Evolutionary conservation across 805 yeast species (phyloP), one percentile per base, ranked within the genome.

Genomic region (Lachancea lanzarotensis): DNA sequence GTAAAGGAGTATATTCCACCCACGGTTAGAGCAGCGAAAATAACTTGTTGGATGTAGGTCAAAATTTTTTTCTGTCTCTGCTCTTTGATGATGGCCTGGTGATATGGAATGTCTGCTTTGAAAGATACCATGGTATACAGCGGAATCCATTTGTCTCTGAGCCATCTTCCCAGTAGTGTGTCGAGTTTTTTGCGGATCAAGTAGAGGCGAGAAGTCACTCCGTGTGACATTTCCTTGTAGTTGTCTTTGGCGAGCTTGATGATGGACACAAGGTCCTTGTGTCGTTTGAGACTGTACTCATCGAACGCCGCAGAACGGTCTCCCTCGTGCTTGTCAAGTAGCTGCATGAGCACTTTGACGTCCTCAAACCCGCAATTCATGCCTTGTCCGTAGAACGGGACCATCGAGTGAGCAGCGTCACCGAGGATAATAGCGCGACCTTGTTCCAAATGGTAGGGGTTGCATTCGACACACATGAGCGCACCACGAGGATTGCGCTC

Each of bases 311-410:
- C 50, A 1, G 57, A 56, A 25, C 80, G 68, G 46, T 76, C 67
- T 17, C 61, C 67, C 2, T 63, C 47, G 39, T 56, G 32, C 44
- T 62, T 52, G 27, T 73, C 74, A 38, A 74, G 37, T 20, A 81
- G 58, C 36, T 75, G 72, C 67, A 84, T 67, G 42, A 90, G 66
- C 1, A 81, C 78, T 46, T 80, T 69, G 18, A 90, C 90, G 55
- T 91, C 97, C 64, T 90, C 97, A 62, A 90, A 84, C 1, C 97
- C 97, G 60, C 95, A 86, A 63, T 90, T 90, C 91, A 90, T 84
- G 4, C 97, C 97, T 63, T 90, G 97, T 9, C 97, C 97, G 59
- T 89, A 90, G 63, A 90, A 90, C n/a, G 97, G 97, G 5, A 90
- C 97, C 96, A 89, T 90, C 25, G 93, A 79, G 66, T 90, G 97